A percentile compares a stretch with the other conserved stretches of the same genome.
phyloP scores from a whole-genome alignment of 306 rosid species.

The Rubus idaeus region DNA sequence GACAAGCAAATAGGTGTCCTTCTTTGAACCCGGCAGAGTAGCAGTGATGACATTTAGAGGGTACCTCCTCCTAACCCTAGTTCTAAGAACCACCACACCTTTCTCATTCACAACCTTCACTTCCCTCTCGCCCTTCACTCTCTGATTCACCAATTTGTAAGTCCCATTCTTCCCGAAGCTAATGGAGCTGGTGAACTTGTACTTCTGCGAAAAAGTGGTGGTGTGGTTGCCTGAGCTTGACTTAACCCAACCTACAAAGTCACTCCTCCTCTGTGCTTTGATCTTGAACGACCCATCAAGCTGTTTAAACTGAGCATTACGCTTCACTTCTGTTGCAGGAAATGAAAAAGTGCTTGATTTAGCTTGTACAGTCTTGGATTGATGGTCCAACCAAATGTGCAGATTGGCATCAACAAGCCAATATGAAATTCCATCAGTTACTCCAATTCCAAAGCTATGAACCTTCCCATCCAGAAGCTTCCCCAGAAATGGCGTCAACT shows the following conservation, averaged over 20 bases:
- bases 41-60: slow-evolving; percentile 45
- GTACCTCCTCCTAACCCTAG: slow-evolving; percentile 39
- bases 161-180: slow-evolving; percentile 45
- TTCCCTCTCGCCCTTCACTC: slow-evolving; percentile 35
- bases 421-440: slow-evolving; percentile 53
- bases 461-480: slow-evolving; percentile 49
- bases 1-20: slow-evolving; percentile 37
- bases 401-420: slow-evolving; percentile 86
- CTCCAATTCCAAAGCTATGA: slow-evolving; percentile 69
- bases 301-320: slow-evolving; percentile 34
- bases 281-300: slow-evolving; percentile 66
- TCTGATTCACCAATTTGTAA: slow-evolving; percentile 55
- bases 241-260: slow-evolving; percentile 57
- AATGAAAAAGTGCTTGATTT: not conserved
- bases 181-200: slow-evolving; percentile 39
- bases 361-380: slow-evolving; percentile 38
- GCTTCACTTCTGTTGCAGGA: slow-evolving; percentile 44
- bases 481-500: slow-evolving; percentile 73
- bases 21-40: slow-evolving; percentile 24
- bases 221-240: slow-evolving; percentile 66
- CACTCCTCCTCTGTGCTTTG: slow-evolving; percentile 46
- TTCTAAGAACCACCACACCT: slow-evolving; percentile 26
- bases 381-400: slow-evolving; percentile 74
- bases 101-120: slow-evolving; percentile 24
- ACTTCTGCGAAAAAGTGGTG: slow-evolving; percentile 38